Base-by-base conservation (phyloP, 2,329 filamentous ascomycete species). In the Knoxdaviesia proteae region DNA sequence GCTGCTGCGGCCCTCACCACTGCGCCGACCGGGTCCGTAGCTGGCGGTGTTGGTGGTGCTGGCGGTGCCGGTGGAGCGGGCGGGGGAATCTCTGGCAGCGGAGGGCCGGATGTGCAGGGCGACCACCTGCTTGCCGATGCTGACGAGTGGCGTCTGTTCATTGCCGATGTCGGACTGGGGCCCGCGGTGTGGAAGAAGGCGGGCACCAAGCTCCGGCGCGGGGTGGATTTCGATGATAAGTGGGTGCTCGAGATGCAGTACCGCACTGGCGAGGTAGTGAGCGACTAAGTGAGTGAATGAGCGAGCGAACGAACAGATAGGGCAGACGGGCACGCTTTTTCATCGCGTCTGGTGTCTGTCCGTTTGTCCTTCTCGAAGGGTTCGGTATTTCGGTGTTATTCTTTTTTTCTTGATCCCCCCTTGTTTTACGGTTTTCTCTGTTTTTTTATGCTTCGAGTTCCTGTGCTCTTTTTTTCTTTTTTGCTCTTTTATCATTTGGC, bases 131-230 rank as follows among this genome's bases (percentile, higher is more conserved):
- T 42, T 10, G 50, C 56, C 42, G 54, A 64, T 48, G 68, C 70
- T 32, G 69, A 73, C 20, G 67, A 74, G 45, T 94, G 87, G 86
- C 74, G 79, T 42, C 63, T 96, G 1, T 83, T 76, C 54, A 73
- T 96, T 8, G 84, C 79, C 2, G 90, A 98, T 56, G 79, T 94
- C 49, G 88, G 90, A 0, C 72, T 94, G 9, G 77, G 77, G 2
- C 77, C 83, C 45, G 73, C 80, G 4, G 83, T 86, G 4, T 92
- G 87, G 80, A 80, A 79, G 54, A 84, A 84, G 56, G 81, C 82
- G 1, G 82, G 83, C 2, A 84, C 82, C 5, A 78, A 81, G 54
- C 74, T 84, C 41, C 74, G 86, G 20, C 77, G 83, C 49, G 86
- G 86, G 0, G 79, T 94, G 44, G 84, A 87, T 52, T 96, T 94